Evolutionary conservation across 331 rosid species (phyloP), one percentile per base, ranked within the genome.

Genomic region (Cucumis variabilis): DNA sequence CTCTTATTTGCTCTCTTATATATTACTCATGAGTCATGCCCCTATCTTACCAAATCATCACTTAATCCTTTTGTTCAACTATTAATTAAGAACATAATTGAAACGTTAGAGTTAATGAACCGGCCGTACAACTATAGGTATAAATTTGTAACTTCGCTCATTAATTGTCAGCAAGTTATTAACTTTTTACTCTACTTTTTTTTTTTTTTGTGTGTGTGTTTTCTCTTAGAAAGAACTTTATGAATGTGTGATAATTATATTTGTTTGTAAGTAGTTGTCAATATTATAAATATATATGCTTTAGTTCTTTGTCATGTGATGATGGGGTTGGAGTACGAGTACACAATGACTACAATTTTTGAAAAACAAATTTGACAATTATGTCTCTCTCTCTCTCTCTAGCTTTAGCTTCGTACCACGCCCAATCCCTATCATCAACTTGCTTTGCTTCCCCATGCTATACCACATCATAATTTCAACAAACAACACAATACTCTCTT

Each of bases 391-490:
- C 7, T 69, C 7, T 67, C 19, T 67, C 6, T 67, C 13, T 67
- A 7, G 25, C 17, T 65, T 4, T 25, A 4, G 20, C 19, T 27
- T 69, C 41, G 74, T 69, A 69, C 74, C 74, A 69, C 74, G 74
- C 74, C 13, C 74, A 69, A 30, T 71, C 48, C 20, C 48, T 71
- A 28, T 71, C 76, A 71, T 28, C 76, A 30, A 71, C 7, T 71
- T 71, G 76, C 48, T 71, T 71, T 71, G 76, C 76, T 71, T 28
- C 13, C 20, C n/a, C 76, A 71, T 71, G 76, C 48, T 70, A 2
- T 27, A 13, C 1, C 76, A 28, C 46, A 71, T 71, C 7, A 71
- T 71, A 71, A 58, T 58, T 14, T 30, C 76, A 71, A 71, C 76
- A 68, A 67, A 67, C 72, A n/a, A 24, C 15, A 68, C 71, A 67